Conservation (phyloP, 495 filamentous ascomycete species). For the Penicillium nucicola region DNA sequence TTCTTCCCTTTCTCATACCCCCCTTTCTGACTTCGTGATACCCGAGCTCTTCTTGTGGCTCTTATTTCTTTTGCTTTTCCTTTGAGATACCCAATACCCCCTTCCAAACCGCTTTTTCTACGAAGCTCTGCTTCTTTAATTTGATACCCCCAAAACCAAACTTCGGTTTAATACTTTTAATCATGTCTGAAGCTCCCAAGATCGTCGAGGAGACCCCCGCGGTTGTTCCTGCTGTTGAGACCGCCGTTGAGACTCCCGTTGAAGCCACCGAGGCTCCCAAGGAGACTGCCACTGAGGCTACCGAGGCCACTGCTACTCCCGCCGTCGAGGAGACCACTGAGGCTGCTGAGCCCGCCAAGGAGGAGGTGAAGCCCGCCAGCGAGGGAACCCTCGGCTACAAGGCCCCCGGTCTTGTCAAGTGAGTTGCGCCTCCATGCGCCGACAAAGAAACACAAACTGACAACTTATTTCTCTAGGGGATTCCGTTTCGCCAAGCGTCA, state of each 20-base stretch:
- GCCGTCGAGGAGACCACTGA: conserved; percentile 35
- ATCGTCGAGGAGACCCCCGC: conserved; percentile 47
- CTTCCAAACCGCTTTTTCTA: conserved; percentile 25
- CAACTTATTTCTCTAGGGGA: conserved; percentile 40
- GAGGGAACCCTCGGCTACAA: conserved; percentile 85
- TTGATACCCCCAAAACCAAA: conserved; percentile 27
- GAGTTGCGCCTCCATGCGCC: conserved; percentile 36
- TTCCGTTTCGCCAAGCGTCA: conserved; percentile 71
- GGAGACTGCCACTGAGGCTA: conserved; percentile 35
- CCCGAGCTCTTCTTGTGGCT: conserved; percentile 43
- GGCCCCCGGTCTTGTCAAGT: conserved; percentile 88
- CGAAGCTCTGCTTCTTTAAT: conserved; percentile 35
- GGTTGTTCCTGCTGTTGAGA: conserved; percentile 35
- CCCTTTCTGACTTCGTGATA: conserved; percentile 40
- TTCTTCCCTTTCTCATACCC: conserved; percentile 27
- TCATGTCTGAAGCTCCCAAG: conserved; percentile 52
- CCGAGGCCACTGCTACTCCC: conserved; percentile 14
- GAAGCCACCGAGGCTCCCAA: conserved; percentile 26
- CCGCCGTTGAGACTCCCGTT: conserved; percentile 33
- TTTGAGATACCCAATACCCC: conserved; percentile 46
- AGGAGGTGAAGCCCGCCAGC: conserved; percentile 50
- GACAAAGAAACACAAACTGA: conserved; percentile 8
- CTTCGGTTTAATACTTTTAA: conserved; percentile 29
- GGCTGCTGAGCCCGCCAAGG: conserved; percentile 47
- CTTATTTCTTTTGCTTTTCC: conserved; percentile 41